Base-by-base conservation (phyloP, 176 grass and related monocot genomes). In the Poa annua region DNA sequence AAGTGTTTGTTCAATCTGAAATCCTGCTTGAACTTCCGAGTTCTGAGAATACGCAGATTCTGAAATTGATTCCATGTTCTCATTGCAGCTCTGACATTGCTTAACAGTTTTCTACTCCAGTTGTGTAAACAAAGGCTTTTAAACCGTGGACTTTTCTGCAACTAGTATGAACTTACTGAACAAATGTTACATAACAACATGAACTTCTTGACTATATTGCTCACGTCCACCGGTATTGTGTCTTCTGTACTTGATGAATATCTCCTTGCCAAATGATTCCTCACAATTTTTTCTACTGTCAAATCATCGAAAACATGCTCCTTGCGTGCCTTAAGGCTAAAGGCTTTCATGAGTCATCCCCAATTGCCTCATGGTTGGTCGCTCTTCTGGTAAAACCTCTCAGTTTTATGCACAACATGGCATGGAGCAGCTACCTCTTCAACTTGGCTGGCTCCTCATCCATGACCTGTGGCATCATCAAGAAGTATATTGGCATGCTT, bases 171-270 rank as follows among this genome's bases (percentile, higher is more conserved):
- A n/a, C n/a, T n/a, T n/a, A n/a, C n/a, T n/a, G n/a, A n/a, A n/a
- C n/a, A n/a, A n/a, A n/a, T n/a, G n/a, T n/a, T n/a, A n/a, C n/a
- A n/a, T n/a, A n/a, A 71, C 68, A 71, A 25, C 41, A 71, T 14
- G n/a, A 71, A 71, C 68, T 71, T 71, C 41, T 71, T 71, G 68
- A 47, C 68, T 71, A 45, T 21, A 24, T 71, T 71, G 3, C 67
- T 71, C 39, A 71, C 20, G 22, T 71, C 21, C 11, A 45, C 67
- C 1, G 13, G 47, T 39, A 3, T 47, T 71, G 5, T 47, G n/a
- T 24, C 45, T 45, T 2, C 13, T 71, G 3, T 47, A 47, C 0
- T 22, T 2, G 39, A 47, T 47, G 21, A 25, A 71, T 47, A 16
- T 47, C n/a, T 71, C 7, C 9, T 47, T 71, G n/a, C 6, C 12